Conservation (phyloP, 1,284 basidiomycete genomes). For the Ceraceosorus guamensis region DNA sequence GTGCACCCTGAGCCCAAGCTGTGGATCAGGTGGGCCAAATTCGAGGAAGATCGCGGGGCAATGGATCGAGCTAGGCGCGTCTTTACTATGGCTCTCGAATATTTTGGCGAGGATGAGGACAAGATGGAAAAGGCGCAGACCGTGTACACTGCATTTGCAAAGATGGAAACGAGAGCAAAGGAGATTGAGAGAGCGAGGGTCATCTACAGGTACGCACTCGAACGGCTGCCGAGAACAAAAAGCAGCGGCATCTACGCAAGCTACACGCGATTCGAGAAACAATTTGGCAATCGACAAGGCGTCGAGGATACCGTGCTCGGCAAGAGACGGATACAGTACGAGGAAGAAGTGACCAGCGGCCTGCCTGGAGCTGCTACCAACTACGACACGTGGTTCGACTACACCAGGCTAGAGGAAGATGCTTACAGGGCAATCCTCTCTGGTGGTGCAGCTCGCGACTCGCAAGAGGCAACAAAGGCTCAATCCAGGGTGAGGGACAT, state of each 20-base stretch:
- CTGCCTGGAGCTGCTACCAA: slow-evolving; percentile 61
- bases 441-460: slow-evolving; percentile 20
- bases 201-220: slow-evolving; percentile 94
- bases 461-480: slow-evolving; percentile 51
- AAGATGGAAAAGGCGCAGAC: slow-evolving; percentile 94
- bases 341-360: slow-evolving; percentile 30
- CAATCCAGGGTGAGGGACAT: slow-evolving; percentile 72
- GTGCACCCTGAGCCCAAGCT: slow-evolving; percentile 87
- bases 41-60: slow-evolving; percentile 78
- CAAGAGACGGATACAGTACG: slow-evolving; percentile 93
- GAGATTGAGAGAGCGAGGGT: slow-evolving; percentile 93
- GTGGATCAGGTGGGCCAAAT: slow-evolving; percentile 95
- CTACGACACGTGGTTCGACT: slow-evolving; percentile 98
- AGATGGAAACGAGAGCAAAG: slow-evolving; percentile 92
- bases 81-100: slow-evolving; percentile 92
- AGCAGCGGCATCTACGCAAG: slow-evolving; percentile 75
- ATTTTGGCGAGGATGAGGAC: slow-evolving; percentile 94
- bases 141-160: slow-evolving; percentile 91
- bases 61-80: slow-evolving; percentile 85
- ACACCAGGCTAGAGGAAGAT: slow-evolving; percentile 83
- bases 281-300: slow-evolving; percentile 79
- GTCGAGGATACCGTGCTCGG: slow-evolving; percentile 91
- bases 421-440: slow-evolving; percentile 58
- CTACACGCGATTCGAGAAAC: slow-evolving; percentile 97
- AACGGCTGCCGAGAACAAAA: slow-evolving; percentile 81